Evolutionary conservation across 805 yeast species (phyloP).

Genomic region (Candida sphagnicola): DNA sequence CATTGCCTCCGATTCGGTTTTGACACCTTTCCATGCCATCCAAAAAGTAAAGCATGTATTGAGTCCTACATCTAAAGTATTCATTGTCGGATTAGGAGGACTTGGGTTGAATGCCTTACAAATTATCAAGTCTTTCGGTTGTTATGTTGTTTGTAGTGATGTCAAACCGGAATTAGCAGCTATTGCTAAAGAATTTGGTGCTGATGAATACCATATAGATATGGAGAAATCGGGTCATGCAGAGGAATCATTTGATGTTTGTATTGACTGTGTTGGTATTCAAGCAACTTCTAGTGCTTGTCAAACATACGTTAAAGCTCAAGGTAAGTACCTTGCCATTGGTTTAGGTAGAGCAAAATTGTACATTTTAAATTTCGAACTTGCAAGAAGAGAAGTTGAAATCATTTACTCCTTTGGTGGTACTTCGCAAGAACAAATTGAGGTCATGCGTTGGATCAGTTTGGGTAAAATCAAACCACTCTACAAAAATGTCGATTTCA

Average conservation of each 20-base stretch:
- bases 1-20: conserved; percentile 37
- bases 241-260: conserved; percentile 33
- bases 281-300: conserved; percentile 25
- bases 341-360: conserved; percentile 39
- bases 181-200: conserved; percentile 34
- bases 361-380: conserved; percentile 25
- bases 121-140: conserved; percentile 28
- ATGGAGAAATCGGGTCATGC: conserved; percentile 20
- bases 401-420: conserved; percentile 43
- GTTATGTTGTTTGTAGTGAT: conserved; percentile 32
- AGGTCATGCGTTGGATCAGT: conserved; percentile 39
- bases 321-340: conserved; percentile 39
- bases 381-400: conserved; percentile 40
- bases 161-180: conserved; percentile 21
- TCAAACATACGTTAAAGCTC: conserved; percentile 25
- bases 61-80: conserved; percentile 32
- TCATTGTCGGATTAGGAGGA: conserved; percentile 41
- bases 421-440: conserved; percentile 38
- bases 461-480: conserved; percentile 38
- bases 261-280: conserved; percentile 37
- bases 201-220: conserved; percentile 37
- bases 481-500: conserved; percentile 24
- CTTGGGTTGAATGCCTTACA: conserved; percentile 42
- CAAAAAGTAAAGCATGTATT: conserved; percentile 25
- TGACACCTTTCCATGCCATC: conserved; percentile 42